A percentile compares a stretch with the other conserved stretches of the same genome.
Conservation (phyloP, 805 yeast genomes). For the Sungouiozyma ichnusensis region DNA sequence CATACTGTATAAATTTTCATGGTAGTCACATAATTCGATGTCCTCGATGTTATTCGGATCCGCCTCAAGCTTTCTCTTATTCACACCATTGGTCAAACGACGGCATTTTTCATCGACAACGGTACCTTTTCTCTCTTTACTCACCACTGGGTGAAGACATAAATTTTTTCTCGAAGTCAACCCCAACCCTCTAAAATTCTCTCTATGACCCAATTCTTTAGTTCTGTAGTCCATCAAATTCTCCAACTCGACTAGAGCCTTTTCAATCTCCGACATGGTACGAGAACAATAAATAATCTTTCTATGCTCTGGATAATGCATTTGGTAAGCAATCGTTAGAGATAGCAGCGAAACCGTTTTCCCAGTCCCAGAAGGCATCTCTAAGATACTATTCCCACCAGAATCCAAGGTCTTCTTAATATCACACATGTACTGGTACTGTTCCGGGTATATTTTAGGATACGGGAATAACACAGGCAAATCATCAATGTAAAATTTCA, state of each 20-base stretch:
- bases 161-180: slow-evolving; percentile 88
- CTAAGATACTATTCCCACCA: slow-evolving; percentile 92
- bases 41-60: slow-evolving; percentile 41
- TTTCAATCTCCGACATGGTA: slow-evolving; percentile 98
- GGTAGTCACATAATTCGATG: slow-evolving; percentile 66
- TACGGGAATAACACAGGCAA: slow-evolving; percentile 93
- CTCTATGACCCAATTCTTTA: slow-evolving; percentile 72
- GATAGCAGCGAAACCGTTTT: slow-evolving; percentile 89
- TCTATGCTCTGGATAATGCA: slow-evolving; percentile 82
- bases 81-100: slow-evolving; percentile 84
- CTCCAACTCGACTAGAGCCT: slow-evolving; percentile 85
- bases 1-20: slow-evolving; percentile 75
- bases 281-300: slow-evolving; percentile 97
- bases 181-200: slow-evolving; percentile 90
- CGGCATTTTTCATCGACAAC: slow-evolving; percentile 96
- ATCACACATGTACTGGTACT: slow-evolving; percentile 95
- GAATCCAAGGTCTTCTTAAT: slow-evolving; percentile 87
- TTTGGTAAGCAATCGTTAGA: slow-evolving; percentile 88
- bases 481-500: slow-evolving; percentile 87
- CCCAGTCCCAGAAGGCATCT: slow-evolving; percentile 99
- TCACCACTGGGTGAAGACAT: slow-evolving; percentile 81
- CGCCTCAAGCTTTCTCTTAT: slow-evolving; percentile 53
- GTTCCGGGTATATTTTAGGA: slow-evolving; percentile 95
- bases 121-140: slow-evolving; percentile 80
- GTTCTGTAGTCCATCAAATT: slow-evolving; percentile 80